Conservation (phyloP, 1,284 basidiomycete genomes). For the Mycena sp. region DNA sequence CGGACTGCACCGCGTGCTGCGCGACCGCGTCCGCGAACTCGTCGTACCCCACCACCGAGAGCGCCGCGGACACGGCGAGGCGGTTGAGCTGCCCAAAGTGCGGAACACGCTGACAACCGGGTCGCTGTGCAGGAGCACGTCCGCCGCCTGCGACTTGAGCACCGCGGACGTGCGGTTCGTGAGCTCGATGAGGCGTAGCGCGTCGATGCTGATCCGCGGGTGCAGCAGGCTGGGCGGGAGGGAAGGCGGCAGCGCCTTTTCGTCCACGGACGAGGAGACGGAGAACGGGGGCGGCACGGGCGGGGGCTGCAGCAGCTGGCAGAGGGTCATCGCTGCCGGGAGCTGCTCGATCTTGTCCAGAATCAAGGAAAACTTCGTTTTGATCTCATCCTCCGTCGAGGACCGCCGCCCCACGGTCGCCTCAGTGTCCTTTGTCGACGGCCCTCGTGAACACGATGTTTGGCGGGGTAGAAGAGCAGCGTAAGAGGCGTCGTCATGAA, state of each 20-base stretch:
- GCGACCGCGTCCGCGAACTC: constrained; percentile 78
- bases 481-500: constrained; percentile 89
- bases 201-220: constrained; percentile 62
- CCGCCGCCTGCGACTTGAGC: constrained; percentile 80
- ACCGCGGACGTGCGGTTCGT: constrained; percentile 89
- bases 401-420: constrained; percentile 27
- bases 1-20: constrained; percentile 65
- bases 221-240: constrained; percentile 19
- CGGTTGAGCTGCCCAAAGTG: constrained; percentile 80
- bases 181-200: constrained; percentile 89
- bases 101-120: constrained; percentile 84
- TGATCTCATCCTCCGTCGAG: constrained; percentile 48
- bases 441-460: constrained; percentile 51
- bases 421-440: constrained; percentile 34
- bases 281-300: constrained; percentile 13
- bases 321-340: constrained; percentile 71
- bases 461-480: constrained; percentile 76
- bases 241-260: constrained; percentile 32
- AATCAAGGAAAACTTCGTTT: constrained; percentile 79
- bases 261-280: constrained; percentile 31
- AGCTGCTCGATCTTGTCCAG: constrained; percentile 90
- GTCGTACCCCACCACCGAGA: constrained; percentile 73
- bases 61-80: constrained; percentile 72
- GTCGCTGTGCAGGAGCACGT: constrained; percentile 78
- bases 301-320: constrained; percentile 62